phyloP scores from a whole-genome alignment of 148 eudicot genomes.

The Camellia japonica region DNA sequence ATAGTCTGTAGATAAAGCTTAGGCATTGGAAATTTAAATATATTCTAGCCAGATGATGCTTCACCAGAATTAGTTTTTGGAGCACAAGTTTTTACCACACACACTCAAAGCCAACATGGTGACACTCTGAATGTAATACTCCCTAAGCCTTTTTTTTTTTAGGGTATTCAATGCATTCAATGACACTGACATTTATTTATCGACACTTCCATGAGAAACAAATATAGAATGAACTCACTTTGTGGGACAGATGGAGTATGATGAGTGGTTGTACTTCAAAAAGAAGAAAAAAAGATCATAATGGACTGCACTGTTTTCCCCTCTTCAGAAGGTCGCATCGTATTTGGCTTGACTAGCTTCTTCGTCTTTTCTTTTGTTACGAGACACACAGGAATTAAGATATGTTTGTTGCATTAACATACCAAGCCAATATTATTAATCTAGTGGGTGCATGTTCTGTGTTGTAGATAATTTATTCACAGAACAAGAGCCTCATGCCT shows the following conservation, averaged over 20 bases:
- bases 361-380: background rate
- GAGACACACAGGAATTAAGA: background rate
- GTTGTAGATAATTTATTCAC: background rate
- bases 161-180: background rate
- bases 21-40: background rate
- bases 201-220: too few species aligned
- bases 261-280: background rate
- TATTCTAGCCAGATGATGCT: background rate
- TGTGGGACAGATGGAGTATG: background rate
- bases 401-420: too few species aligned
- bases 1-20: background rate
- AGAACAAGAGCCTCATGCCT: background rate
- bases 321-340: background rate
- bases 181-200: background rate
- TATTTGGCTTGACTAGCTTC: background rate
- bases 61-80: background rate
- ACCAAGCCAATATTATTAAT: background rate
- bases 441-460: background rate
- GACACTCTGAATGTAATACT: background rate
- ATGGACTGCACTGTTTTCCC: background rate
- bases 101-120: conserved; percentile 1
- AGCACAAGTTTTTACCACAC: background rate
- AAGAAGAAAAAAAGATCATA: background rate
- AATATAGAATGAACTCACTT: background rate
- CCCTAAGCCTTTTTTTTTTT: background rate